phyloP scores from a whole-genome alignment of 108 stramenopile genomes.

The Pseudonitzschia multistriata region DNA sequence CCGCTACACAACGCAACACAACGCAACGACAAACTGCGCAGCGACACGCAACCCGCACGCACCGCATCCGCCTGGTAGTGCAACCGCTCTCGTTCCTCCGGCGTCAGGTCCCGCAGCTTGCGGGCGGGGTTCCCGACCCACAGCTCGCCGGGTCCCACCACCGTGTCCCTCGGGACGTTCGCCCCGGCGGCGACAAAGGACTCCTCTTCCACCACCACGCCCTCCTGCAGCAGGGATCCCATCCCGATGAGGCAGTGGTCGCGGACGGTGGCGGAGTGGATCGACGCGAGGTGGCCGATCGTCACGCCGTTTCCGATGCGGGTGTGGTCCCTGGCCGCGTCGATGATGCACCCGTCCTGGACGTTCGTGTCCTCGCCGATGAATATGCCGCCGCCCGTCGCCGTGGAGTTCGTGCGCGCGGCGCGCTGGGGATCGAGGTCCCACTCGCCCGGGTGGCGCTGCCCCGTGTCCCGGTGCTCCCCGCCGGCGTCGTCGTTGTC shows the following conservation, averaged over 20 bases:
- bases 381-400: constrained; percentile 73
- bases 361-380: constrained; percentile 81
- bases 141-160: constrained; percentile 70
- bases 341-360: constrained; percentile 83
- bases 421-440: constrained; percentile 30
- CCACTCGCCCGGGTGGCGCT: constrained; percentile 22
- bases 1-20: not conserved
- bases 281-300: constrained; percentile 79
- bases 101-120: constrained; percentile 75
- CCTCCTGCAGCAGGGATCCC: constrained; percentile 71
- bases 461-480: not conserved
- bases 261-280: constrained; percentile 75
- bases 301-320: constrained; percentile 83
- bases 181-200: constrained; percentile 84
- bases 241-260: constrained; percentile 84
- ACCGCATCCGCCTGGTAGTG: constrained; percentile 67
- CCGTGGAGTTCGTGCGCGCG: constrained; percentile 1
- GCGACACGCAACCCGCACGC: too few relatives aligned
- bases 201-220: constrained; percentile 56
- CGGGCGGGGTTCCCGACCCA: constrained; percentile 87
- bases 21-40: too few relatives aligned
- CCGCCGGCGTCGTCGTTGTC: not conserved
- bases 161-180: constrained; percentile 49
- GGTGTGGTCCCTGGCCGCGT: constrained; percentile 56
- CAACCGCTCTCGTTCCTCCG: constrained; percentile 58